Conservation (phyloP, 202 grass and related monocot genomes). For the Cymbopogon flexuosus region DNA sequence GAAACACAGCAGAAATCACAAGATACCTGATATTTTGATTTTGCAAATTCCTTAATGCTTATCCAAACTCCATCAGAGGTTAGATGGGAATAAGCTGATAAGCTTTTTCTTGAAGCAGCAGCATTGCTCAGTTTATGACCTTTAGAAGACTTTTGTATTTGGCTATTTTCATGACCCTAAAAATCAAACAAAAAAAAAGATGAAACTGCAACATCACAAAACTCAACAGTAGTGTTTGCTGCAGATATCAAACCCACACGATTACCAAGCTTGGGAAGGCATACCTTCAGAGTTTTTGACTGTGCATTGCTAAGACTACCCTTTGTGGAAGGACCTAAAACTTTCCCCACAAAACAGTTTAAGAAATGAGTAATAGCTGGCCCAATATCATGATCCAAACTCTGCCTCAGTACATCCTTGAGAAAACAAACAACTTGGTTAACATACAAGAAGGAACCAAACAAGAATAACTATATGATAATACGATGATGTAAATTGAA, state of each 20-base stretch:
- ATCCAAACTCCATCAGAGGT: slow-evolving; percentile 73
- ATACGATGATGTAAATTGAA: background rate
- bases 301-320: slow-evolving; percentile 27
- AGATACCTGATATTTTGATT: slow-evolving; percentile 86
- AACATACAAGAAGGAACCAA: background rate
- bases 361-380: slow-evolving; percentile 82
- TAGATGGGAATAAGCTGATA: slow-evolving; percentile 47
- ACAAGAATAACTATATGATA: background rate
- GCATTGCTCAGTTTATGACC: slow-evolving; percentile 43
- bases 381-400: slow-evolving; percentile 76
- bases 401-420: slow-evolving; percentile 80
- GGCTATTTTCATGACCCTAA: slow-evolving; percentile 48
- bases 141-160: slow-evolving; percentile 44
- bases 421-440: slow-evolving; percentile 24
- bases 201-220: background rate
- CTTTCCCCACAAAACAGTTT: slow-evolving; percentile 80
- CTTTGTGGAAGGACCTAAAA: slow-evolving; percentile 49
- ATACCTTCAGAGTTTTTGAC: slow-evolving; percentile 67
- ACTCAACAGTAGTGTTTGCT: background rate
- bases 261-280: background rate
- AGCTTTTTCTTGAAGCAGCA: slow-evolving; percentile 46
- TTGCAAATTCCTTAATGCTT: slow-evolving; percentile 69
- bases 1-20: background rate
- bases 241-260: background rate
- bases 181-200: background rate